Evolutionary conservation across 371 early-diverging fungal genomes (phyloP), one percentile per base, ranked within the genome.

Genomic region (Parasitella parasitica): DNA sequence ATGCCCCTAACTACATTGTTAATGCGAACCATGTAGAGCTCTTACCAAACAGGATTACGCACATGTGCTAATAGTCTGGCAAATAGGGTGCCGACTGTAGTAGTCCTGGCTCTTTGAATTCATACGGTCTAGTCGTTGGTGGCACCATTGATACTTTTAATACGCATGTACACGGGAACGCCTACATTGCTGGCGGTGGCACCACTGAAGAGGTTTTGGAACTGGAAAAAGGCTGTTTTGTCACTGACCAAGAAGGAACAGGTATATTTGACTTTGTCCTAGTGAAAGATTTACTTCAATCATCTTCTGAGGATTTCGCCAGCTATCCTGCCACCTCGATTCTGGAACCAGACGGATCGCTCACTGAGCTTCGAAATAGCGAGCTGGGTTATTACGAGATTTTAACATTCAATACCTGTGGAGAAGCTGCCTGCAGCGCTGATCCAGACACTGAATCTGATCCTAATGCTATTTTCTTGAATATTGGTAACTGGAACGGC

Each of bases 401-500:
- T 6, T 11, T 48, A 0, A 57, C 58, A 6, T 48, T 57, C 7
- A 7, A 48, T 11, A 13, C 48, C 7, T 57, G 58, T 32, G 32
- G 8, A 7, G 8, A 6, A 48, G 18, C 11, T 4, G 7, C 26
- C 12, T 48, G 15, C 15, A 48, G 48, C 16, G 22, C 27, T 2
- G 27, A 22, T 4, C 7, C 2, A 22, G 48, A 22, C 1, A 26
- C 15, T 48, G 48, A 48, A 12, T 35, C 37, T 28, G n/a, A 36
- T 34, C 56, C 70, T n/a, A 13, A 15, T 3, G 7, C 12, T 7
- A 66, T 70, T 11, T 24, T 73, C 32, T 26, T 36, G 9, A 62
- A 64, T 6, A 6, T 54, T 22, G 59, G 54, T 9, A 57, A 59
- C 13, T 73, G 67, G 64, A 59, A 63, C 36, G 73, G 73, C 3